Base-by-base conservation (phyloP, 805 yeast genomes). In the Kodamaea nitidulidarum region DNA sequence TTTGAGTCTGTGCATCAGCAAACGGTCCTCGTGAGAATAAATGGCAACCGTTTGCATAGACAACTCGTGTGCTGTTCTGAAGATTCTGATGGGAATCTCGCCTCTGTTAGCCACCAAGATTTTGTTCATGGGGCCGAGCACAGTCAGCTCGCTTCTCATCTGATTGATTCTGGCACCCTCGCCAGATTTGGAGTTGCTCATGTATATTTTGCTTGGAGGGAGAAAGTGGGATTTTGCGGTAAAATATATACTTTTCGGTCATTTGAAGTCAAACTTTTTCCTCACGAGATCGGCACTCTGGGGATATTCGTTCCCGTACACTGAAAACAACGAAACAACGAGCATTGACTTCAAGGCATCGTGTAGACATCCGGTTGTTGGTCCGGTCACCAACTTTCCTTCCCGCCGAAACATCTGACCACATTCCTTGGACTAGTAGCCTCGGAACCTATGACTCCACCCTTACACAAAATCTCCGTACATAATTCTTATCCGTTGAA, bases 11-110 rank as follows among this genome's bases (percentile, higher is more conserved):
- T 93, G 98, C 90, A 88, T 87, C 9, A 95, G 84, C 54, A 91
- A 73, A 46, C 95, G 73, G 63, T 91, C 98, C 67, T 93, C 97
- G 61, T 91, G 95, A 25, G 97, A 88, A 65, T 88, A 91, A 58
- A 91, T 84, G 33, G 98, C 98, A 30, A 93, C 96, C 0, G 98
- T 90, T 57, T 86, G 88, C 95, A 93, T 87, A 15, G 95, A 84
- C 56, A 91, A 73, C 66, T 91, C 98, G 67, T 93, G 98, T 45
- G 98, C 98, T 26, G 97, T 83, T 68, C 98, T 79, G 68, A 91
- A 91, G 61, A 91, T 90, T 67, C 93, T 69, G 56, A 83, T 81
- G 32, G 91, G 91, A 52, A 84, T 84, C 63, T 84, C 91, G 53
- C 91, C 93, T 68, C 93, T 71, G 69, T 83, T 84, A 48, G 91